Percentiles rank a stretch among this genome's conserved stretches.
phyloP scores from a whole-genome alignment of 768 basidiomycete genomes.

The Phanerochaete carnosa region DNA sequence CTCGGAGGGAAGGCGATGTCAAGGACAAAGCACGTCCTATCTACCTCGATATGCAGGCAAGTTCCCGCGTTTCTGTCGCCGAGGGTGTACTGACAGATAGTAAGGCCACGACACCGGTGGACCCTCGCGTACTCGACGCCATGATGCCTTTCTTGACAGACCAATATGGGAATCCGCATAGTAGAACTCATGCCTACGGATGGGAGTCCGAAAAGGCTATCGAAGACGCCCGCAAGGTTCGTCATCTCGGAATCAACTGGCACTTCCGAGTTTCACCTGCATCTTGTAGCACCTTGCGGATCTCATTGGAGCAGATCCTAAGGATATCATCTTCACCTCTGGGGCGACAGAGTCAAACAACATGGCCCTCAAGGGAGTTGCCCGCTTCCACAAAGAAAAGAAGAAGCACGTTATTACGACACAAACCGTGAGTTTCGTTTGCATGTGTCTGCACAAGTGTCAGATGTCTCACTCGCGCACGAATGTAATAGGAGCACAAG shows the following conservation, averaged over 20 bases:
- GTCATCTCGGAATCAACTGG: slow-evolving; percentile 5
- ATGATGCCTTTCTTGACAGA: slow-evolving; percentile 97
- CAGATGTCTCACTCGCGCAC: not conserved
- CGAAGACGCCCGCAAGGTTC: slow-evolving; percentile 84
- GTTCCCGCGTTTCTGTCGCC: slow-evolving; percentile 18
- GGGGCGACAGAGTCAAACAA: slow-evolving; percentile 99
- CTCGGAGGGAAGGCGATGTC: slow-evolving; percentile 52
- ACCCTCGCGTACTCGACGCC: slow-evolving; percentile 93
- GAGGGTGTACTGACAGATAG: slow-evolving; percentile 8
- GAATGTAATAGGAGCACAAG: slow-evolving; percentile 79
- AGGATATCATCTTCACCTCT: slow-evolving; percentile 96
- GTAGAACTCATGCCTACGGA: slow-evolving; percentile 97
- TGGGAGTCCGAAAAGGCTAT: slow-evolving; percentile 98
- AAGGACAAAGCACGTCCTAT: slow-evolving; percentile 78
- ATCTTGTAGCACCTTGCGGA: slow-evolving; percentile 74
- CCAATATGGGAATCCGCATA: slow-evolving; percentile 97
- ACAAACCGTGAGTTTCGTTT: slow-evolving; percentile 66
- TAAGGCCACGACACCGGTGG: slow-evolving; percentile 95
- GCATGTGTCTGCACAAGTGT: not conserved
- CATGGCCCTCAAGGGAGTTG: slow-evolving; percentile 95
- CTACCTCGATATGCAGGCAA: slow-evolving; percentile 96
- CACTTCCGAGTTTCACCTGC: not conserved
- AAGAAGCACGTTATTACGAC: slow-evolving; percentile 93
- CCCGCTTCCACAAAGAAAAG: slow-evolving; percentile 91
- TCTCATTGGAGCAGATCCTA: slow-evolving; percentile 89